A percentile compares a stretch with the other conserved stretches of the same genome.
phyloP scores from a whole-genome alignment of 805 yeast species.

The Cyberlindnera maritima region DNA sequence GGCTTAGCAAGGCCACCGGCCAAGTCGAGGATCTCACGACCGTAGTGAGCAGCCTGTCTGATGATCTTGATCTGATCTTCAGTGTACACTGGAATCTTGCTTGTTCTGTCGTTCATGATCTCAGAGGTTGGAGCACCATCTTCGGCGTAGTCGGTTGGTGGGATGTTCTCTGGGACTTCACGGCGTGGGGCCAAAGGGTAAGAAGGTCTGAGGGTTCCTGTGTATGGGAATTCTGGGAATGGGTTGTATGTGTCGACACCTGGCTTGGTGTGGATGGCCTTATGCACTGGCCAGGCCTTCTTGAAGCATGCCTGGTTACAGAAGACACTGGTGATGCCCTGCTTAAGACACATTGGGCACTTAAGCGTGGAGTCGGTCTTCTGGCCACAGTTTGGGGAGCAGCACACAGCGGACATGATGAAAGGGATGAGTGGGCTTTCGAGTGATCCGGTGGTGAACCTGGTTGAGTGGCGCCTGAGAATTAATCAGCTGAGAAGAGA shows the following conservation, averaged over 20 bases:
- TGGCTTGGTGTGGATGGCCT: constrained; percentile 65
- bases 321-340: constrained; percentile 58
- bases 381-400: constrained; percentile 85
- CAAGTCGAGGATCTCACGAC: constrained; percentile 85
- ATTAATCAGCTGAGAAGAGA: background rate
- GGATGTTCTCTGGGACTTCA: constrained; percentile 66
- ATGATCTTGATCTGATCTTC: constrained; percentile 73
- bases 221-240: constrained; percentile 71
- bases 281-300: constrained; percentile 68
- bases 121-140: constrained; percentile 81
- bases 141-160: constrained; percentile 77
- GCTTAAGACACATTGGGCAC: constrained; percentile 90
- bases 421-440: too few relatives aligned
- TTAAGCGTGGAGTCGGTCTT: constrained; percentile 70
- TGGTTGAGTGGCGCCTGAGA: background rate
- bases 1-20: constrained; percentile 83
- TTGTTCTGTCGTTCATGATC: constrained; percentile 64
- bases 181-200: constrained; percentile 82
- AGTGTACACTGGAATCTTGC: constrained; percentile 59
- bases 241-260: constrained; percentile 75
- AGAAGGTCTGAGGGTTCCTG: constrained; percentile 72
- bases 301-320: constrained; percentile 86
- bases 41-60: constrained; percentile 69
- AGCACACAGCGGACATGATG: constrained; percentile 40
- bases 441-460: too few relatives aligned